Evolutionary conservation across 1,284 basidiomycete genomes (phyloP).

Genomic region (Caloboletus firmus): DNA sequence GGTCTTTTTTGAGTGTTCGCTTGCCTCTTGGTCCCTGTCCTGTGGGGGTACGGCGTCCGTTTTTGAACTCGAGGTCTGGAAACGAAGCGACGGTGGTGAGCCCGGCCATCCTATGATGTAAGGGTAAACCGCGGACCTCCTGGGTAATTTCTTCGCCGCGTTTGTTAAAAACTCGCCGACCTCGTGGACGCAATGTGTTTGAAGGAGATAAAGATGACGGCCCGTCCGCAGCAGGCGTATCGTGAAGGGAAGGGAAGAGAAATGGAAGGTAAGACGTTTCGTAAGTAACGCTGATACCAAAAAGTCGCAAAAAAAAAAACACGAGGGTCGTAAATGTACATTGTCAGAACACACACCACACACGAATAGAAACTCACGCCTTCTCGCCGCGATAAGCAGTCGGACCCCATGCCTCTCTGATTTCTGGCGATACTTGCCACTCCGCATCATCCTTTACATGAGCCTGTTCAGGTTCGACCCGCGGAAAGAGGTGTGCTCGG

Average conservation of each 20-base stretch:
- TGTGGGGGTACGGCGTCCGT: slow-evolving; percentile 7
- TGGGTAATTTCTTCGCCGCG: slow-evolving; percentile 40
- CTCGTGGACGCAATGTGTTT: slow-evolving; percentile 39
- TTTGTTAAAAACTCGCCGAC: slow-evolving; percentile 44
- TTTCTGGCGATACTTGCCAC: slow-evolving; percentile 63
- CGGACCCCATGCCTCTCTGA: slow-evolving; percentile 59
- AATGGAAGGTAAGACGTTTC: slow-evolving; percentile 74
- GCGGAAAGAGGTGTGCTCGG: slow-evolving; percentile 51
- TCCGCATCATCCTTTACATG: slow-evolving; percentile 65
- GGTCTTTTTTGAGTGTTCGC: slow-evolving; percentile 15
- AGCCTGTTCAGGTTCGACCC: slow-evolving; percentile 52
- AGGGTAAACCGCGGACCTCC: slow-evolving; percentile 26
- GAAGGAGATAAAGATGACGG: slow-evolving; percentile 41
- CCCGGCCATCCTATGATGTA: slow-evolving; percentile 22
- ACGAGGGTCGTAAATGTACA: slow-evolving; percentile 16
- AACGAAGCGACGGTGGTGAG: slow-evolving; percentile 23
- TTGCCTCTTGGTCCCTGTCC: slow-evolving; percentile 11
- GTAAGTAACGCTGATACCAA: slow-evolving; percentile 43
- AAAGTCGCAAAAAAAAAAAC: slow-evolving; percentile 18
- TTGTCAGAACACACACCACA: slow-evolving; percentile 13
- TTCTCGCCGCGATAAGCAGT: slow-evolving; percentile 29
- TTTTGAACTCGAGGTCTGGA: slow-evolving; percentile 19
- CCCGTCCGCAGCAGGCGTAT: slow-evolving; percentile 25
- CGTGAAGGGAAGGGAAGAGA: slow-evolving; percentile 48
- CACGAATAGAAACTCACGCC: slow-evolving; percentile 22